A percentile compares a stretch with the other conserved stretches of the same genome.
phyloP scores from a whole-genome alignment of 2,329 filamentous ascomycete genomes.

The Alternaria dauci region DNA sequence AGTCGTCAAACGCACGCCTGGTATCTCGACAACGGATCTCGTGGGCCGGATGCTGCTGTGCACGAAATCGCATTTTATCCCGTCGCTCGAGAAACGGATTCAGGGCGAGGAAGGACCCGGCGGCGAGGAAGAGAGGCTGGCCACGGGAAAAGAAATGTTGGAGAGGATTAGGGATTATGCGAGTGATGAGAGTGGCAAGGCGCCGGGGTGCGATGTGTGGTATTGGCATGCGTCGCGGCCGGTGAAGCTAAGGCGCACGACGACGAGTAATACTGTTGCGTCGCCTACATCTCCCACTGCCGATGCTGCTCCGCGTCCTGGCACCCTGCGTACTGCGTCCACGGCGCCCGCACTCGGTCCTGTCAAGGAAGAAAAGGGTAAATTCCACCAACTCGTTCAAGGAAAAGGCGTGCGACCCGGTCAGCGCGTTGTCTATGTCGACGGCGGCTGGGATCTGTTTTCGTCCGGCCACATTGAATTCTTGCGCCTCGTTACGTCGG shows the following conservation, averaged over 20 bases:
- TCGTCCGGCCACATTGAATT: constrained; percentile 98
- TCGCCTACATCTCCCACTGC: constrained; percentile 7
- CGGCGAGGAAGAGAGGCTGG: constrained; percentile 70
- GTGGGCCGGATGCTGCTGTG: constrained; percentile 97
- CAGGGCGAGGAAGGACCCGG: constrained; percentile 77
- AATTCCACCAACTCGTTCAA: constrained; percentile 72
- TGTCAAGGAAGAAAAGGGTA: constrained; percentile 66
- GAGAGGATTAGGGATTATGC: constrained; percentile 86
- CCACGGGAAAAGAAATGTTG: constrained; percentile 72
- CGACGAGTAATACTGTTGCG: constrained; percentile 33
- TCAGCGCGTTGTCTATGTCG: constrained; percentile 91
- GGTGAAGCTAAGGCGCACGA: constrained; percentile 49
- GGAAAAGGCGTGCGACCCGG: constrained; percentile 77
- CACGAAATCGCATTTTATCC: constrained; percentile 93
- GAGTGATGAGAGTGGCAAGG: constrained; percentile 76
- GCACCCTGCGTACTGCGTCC: constrained; percentile 43
- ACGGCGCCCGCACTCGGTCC: constrained; percentile 47
- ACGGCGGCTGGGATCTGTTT: constrained; percentile 96
- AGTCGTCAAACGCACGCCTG: constrained; percentile 94
- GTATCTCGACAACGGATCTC: constrained; percentile 97
- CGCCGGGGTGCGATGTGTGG: constrained; percentile 84
- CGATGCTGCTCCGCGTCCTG: constrained; percentile 24
- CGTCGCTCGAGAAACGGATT: constrained; percentile 74
- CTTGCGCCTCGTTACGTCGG: constrained; percentile 75
- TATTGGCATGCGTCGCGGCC: constrained; percentile 72